A percentile compares a stretch with the other conserved stretches of the same genome.
Evolutionary conservation across 148 eudicot species (phyloP).

Genomic region (Silene latifolia): DNA sequence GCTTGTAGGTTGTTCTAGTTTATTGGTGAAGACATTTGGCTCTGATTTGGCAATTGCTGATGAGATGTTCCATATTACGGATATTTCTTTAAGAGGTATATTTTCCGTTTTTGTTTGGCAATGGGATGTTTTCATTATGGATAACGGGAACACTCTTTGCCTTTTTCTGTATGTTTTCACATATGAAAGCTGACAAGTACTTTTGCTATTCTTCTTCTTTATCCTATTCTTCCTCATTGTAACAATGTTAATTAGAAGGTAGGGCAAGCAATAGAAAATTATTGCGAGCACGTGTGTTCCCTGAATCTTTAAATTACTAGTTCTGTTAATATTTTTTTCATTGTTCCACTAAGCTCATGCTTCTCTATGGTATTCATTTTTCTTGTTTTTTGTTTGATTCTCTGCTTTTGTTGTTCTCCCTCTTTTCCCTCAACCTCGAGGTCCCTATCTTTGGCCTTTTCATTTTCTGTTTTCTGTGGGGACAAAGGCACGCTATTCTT

Average conservation of each 20-base stretch:
- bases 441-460: not conserved
- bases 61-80: constrained; percentile 31
- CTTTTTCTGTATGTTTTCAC: too few species aligned
- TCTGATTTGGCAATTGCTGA: constrained; percentile 34
- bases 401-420: not conserved
- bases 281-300: too few species aligned
- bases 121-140: not conserved
- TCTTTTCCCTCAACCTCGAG: not conserved
- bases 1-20: constrained; percentile 41
- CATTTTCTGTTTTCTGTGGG: not conserved
- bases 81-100: constrained; percentile 54
- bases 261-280: too few species aligned
- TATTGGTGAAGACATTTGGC: constrained; percentile 42
- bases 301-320: not conserved
- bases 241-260: not conserved
- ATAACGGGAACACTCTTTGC: not conserved
- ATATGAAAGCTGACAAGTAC: not conserved
- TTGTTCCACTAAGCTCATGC: not conserved
- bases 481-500: not conserved
- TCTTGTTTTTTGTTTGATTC: not conserved
- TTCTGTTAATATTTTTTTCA: not conserved
- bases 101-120: constrained; percentile 15
- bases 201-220: not conserved
- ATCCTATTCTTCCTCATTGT: not conserved
- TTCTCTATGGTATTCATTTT: not conserved